Base-by-base conservation (phyloP, 768 basidiomycete species). In the Multifurca ochricompacta region DNA sequence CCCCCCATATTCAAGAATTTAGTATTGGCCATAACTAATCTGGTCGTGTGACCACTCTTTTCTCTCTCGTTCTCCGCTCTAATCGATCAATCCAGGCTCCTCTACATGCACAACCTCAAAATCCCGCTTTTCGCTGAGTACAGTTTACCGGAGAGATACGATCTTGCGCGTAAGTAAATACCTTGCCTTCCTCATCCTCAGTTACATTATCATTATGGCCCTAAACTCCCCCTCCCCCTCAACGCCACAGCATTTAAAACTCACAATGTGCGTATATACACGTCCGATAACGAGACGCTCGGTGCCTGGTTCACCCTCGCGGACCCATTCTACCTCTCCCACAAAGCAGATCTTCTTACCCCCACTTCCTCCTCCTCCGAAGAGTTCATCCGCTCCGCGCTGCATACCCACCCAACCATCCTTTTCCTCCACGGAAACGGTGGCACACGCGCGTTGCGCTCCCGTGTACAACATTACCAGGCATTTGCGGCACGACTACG, bases 351-450 rank as follows among this genome's bases (percentile, higher is more conserved):
- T 76, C 46, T 70, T 71, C 9, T 67, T 70, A 0, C 69, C 77
- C n/a, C 70, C 70, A 25, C 68, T 67, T 0, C n/a, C n/a, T n/a
- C 65, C 69, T 30, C 69, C 66, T 0, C 65, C 64, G 67, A 73
- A 14, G 63, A 70, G 3, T 74, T 76, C 39, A 71, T 91, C 32
- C 65, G 74, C 14, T 59, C 70, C 18, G 85, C 89, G 1, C 68
- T 93, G 16, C 68, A 70, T 11, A 59, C 70, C 1, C 68, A 76
- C 25, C 91, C 91, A 0, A 93, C 87, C 0, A 72, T 95, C n/a
- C 73, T 97, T n/a, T 95, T 88, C 70, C 74, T 94, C 39, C 95
- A 97, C 59, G 95, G 95, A 9, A 95, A 96, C 59, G 85, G 83
- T 0, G 93, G 75, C 0, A 91, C 87, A 0, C 80, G 94, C 14